Evolutionary conservation across 257 asterid genomes (phyloP), one percentile per base, ranked within the genome.

Genomic region (Jacaranda mimosifolia): DNA sequence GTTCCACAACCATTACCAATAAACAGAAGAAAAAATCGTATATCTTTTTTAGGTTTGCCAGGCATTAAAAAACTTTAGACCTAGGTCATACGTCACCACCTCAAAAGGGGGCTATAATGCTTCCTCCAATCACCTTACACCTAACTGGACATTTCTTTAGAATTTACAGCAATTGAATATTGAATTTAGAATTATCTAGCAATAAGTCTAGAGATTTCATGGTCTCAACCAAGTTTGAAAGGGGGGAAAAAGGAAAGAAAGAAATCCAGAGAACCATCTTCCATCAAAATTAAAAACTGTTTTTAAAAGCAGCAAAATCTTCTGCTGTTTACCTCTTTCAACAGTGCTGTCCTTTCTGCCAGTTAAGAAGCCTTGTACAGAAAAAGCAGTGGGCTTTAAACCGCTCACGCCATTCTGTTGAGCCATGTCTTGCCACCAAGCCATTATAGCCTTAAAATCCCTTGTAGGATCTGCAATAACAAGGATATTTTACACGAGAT

Each of bases 361-460:
- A 70, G 74, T 70, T 72, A 81, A 80, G 68, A 73, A 79, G 82
- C 78, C 59, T 64, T 76, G 80, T 63, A 70, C 68, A 72, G 80
- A 36, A 72, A 69, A 45, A 75, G 84, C 59, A 69, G 77, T 86
- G 53, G 83, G 74, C 72, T 74, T 80, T 64, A 74, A 15, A 81
- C 71, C 81, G 81, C 88, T 80, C 84, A 88, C 89, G 80, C 89
- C 90, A 83, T 90, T 96, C 80, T 87, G 90, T 77, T 89, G 96
- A 79, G 97, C 98, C 99, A 96, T 96, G 75, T 91, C 99, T 90
- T 91, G 90, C 99, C 98, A 96, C 99, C 99, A 96, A 70, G 97
- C 77, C 97, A 93, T 96, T 69, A 96, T 86, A 77, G 94, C 88
- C 88, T 90, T 90, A 75, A 96, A 93, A 83, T 85, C 89, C 83